Conservation (phyloP, 352 stramenopile species). For the Hyaloperonospora brassicae region DNA sequence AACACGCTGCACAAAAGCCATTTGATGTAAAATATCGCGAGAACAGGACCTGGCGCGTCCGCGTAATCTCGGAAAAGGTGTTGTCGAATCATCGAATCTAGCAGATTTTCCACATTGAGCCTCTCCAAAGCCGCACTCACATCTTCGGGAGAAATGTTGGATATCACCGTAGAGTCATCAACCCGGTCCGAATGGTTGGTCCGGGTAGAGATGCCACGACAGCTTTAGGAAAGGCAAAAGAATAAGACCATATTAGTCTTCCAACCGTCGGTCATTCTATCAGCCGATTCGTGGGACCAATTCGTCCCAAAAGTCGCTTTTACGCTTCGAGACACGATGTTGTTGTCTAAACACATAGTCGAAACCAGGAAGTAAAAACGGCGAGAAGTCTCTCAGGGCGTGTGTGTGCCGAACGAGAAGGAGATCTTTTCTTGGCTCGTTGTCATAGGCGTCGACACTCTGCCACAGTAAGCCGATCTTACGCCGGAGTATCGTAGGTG, state of each 20-base stretch:
- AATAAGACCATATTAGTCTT: neutral
- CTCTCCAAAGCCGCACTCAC: slow-evolving; percentile 15
- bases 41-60: neutral
- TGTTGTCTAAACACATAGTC: no score
- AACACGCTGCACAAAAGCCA: no score
- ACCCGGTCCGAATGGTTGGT: neutral
- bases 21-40: neutral
- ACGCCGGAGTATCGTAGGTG: no score
- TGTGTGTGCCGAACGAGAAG: no score
- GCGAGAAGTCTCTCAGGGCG: no score
- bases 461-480: no score
- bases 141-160: neutral
- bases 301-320: neutral
- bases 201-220: neutral
- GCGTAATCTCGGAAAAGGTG: neutral
- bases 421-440: no score
- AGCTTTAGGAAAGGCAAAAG: neutral
- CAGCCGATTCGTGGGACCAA: neutral
- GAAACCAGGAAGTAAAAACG: no score
- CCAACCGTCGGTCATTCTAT: neutral
- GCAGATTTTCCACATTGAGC: neutral
- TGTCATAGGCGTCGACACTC: no score
- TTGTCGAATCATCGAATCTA: neutral
- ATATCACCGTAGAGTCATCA: neutral
- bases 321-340: no score